phyloP scores from a whole-genome alignment of 192 early-diverging fungal species.

The Dimargaris cristalligena region DNA sequence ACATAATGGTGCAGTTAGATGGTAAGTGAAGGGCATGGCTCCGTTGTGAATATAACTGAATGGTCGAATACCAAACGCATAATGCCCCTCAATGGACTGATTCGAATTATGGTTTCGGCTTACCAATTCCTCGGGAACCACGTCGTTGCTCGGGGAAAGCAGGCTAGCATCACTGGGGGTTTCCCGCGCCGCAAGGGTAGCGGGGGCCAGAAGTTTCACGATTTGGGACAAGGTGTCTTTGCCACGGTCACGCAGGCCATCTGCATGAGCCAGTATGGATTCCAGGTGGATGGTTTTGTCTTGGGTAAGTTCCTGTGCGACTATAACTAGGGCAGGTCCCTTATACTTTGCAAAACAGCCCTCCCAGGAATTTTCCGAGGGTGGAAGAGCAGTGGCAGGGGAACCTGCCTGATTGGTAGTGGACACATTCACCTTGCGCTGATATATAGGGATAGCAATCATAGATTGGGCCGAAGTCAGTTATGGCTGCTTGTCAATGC shows the following conservation, averaged over 20 bases:
- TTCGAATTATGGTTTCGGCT: background rate
- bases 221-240: background rate
- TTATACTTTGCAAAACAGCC: conserved; percentile 4
- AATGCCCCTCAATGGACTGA: background rate
- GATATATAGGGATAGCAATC: background rate
- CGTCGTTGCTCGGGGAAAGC: too few species aligned
- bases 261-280: background rate
- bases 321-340: background rate
- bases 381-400: too few species aligned
- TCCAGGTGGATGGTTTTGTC: background rate
- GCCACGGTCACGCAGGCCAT: background rate
- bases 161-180: too few species aligned
- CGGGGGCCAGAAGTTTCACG: background rate
- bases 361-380: background rate
- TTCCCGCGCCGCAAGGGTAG: too few species aligned
- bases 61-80: background rate
- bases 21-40: background rate
- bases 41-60: background rate
- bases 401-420: background rate
- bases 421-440: too few species aligned
- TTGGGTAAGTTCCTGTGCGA: background rate
- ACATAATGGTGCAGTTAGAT: background rate
- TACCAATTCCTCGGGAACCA: too few species aligned
- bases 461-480: background rate
- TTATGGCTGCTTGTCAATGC: background rate